A percentile compares a stretch with the other conserved stretches of the same genome.
Conservation (phyloP, 1,139 yeast genomes). For the Pichia sp. region DNA sequence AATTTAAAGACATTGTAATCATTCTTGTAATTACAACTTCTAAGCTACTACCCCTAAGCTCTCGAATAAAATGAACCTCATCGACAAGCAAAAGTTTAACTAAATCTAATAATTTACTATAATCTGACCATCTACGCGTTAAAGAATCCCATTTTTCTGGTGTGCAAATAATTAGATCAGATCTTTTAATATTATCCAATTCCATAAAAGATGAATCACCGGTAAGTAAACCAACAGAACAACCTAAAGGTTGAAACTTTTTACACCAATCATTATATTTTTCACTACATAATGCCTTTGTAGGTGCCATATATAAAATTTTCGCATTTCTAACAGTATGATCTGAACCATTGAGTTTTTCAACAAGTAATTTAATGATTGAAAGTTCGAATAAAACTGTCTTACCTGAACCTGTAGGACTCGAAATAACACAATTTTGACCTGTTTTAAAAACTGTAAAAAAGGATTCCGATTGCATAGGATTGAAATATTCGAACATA, state of each 20-base stretch:
- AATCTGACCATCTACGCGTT: conserved; percentile 45
- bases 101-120: conserved; percentile 33
- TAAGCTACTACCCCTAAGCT: conserved; percentile 43
- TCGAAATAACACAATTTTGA: conserved; percentile 42
- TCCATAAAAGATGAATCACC: conserved; percentile 42
- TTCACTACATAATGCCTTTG: conserved; percentile 46
- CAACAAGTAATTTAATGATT: conserved; percentile 33
- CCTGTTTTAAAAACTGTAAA: conserved; percentile 30
- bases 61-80: conserved; percentile 46
- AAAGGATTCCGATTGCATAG: conserved; percentile 45
- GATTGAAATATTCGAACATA: conserved; percentile 37
- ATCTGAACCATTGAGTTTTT: conserved; percentile 9
- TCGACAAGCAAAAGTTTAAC: conserved; percentile 41
- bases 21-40: conserved; percentile 50
- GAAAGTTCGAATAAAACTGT: conserved; percentile 51
- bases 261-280: conserved; percentile 39
- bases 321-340: conserved; percentile 28
- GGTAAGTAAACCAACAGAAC: conserved; percentile 43
- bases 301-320: conserved; percentile 48
- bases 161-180: conserved; percentile 46
- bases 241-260: conserved; percentile 32
- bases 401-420: conserved; percentile 57
- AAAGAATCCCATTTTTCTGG: conserved; percentile 56
- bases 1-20: conserved; percentile 34
- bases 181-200: conserved; percentile 36